Evolutionary conservation across 768 basidiomycete genomes (phyloP), one percentile per base, ranked within the genome.

Genomic region (Holtermannia corniformis): DNA sequence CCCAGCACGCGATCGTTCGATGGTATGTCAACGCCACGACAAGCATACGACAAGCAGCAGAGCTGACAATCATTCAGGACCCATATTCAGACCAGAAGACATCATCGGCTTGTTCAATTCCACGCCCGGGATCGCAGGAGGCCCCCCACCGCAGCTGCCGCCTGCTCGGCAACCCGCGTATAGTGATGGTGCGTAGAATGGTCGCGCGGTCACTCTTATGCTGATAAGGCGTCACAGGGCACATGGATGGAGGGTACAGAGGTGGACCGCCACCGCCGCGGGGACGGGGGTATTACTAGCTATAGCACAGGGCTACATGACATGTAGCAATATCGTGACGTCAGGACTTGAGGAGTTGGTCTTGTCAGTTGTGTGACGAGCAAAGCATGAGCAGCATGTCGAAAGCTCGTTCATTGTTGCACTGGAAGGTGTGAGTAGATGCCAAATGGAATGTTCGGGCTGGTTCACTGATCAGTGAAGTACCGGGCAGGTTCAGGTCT

Each of bases 21-120:
- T 73, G 92, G 90, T 90, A 58, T 61, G 82, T 77, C 19, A 4
- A 0, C 26, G 2, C 32, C 12, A 20, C 28, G 19, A 43, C 13
- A 21, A 32, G n/a, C n/a, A 7, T 23, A 19, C 0, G 16, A 44
- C 25, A 21, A 24, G 5, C 28, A 24, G 24, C 37, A 16, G n/a
- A 37, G 52, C 49, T 41, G 32, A 58, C 44, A 50, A 37, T 47
- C 37, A n/a, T 22, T 28, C 60, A 92, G 90, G 90, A 3, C 91
- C 91, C 7, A 79, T 88, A 37, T 93, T 93, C 75, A 78, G 87
- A 52, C 84, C 85, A 1, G 91, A 95, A 25, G 90, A 93, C 70
- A 75, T 93, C 37, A 84, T 96, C 82, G 83, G 84, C 56, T 65
- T 89, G 25, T 84, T 95, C 71, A 78, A 82, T 28, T 86, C 81